phyloP scores from a whole-genome alignment of 768 basidiomycete species.

The Leucocoprinus birnbaumii region DNA sequence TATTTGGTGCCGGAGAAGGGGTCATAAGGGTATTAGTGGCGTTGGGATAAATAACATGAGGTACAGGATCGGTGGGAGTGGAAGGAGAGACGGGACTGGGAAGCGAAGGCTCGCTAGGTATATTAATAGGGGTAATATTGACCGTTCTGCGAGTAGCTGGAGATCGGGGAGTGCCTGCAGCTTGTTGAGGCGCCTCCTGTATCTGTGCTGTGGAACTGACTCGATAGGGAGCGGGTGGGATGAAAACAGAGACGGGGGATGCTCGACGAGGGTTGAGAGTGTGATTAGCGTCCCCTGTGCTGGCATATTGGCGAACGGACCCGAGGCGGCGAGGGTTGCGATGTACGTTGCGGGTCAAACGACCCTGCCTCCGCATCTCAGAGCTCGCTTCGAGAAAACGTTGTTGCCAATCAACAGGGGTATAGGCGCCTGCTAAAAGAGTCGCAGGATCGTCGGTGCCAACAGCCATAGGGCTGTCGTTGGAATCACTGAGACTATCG shows the following conservation, averaged over 20 bases:
- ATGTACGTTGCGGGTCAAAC: slow-evolving; percentile 13
- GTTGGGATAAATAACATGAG: slow-evolving; percentile 19
- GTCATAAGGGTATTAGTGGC: slow-evolving; percentile 25
- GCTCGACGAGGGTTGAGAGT: not conserved
- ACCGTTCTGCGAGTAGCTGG: slow-evolving; percentile 26
- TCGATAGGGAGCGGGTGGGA: slow-evolving; percentile 19
- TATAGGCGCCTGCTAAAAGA: slow-evolving; percentile 36
- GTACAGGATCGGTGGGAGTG: slow-evolving; percentile 24
- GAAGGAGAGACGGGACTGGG: slow-evolving; percentile 25
- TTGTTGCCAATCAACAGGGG: slow-evolving; percentile 19
- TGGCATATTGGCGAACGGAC: slow-evolving; percentile 1
- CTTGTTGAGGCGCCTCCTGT: slow-evolving; percentile 12
- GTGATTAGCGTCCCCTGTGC: slow-evolving; percentile 4
- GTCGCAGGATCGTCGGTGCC: slow-evolving; percentile 39
- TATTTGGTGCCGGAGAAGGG: slow-evolving; percentile 55
- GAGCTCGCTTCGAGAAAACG: slow-evolving; percentile 15
- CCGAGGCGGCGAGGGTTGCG: slow-evolving; percentile 5
- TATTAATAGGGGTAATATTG: slow-evolving; percentile 33
- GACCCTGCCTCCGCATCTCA: slow-evolving; percentile 5
- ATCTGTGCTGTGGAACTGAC: slow-evolving; percentile 17
- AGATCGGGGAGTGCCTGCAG: slow-evolving; percentile 16
- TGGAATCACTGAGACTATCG: slow-evolving; percentile 15
- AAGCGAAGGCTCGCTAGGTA: slow-evolving; percentile 26
- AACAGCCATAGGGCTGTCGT: slow-evolving; percentile 45
- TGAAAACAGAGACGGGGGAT: slow-evolving; percentile 13